Conservation (phyloP, 75 land plant genomes). For the Sequoia sempervirens region DNA sequence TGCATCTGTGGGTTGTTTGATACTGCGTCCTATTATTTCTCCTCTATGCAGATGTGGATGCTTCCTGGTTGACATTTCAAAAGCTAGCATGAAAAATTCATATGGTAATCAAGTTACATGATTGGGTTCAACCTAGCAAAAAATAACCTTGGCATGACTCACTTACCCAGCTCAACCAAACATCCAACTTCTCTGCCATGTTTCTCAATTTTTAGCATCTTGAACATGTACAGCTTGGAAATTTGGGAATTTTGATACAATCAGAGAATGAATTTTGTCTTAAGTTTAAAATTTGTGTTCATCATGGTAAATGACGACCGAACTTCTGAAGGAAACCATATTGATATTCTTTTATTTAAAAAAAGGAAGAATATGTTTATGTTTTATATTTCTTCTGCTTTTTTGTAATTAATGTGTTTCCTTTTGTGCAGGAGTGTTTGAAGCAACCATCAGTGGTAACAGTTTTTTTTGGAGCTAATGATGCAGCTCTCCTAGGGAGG, state of each 20-base stretch:
- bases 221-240: not conserved
- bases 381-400: not conserved
- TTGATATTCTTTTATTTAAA: not conserved
- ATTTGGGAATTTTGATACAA: not conserved
- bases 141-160: not conserved
- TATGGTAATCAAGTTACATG: not conserved
- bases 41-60: not conserved
- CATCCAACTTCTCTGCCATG: not conserved
- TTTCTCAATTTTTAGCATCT: not conserved
- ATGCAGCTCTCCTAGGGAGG: slow-evolving; percentile 68
- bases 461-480: slow-evolving; percentile 89
- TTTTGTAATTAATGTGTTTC: not conserved
- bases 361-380: not conserved
- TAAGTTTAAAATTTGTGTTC: not conserved
- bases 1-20: not conserved
- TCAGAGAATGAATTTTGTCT: not conserved
- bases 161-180: not conserved
- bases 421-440: slow-evolving; percentile 20
- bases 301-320: not conserved
- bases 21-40: not conserved
- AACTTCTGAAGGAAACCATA: not conserved
- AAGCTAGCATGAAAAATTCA: not conserved
- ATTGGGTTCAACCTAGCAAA: not conserved
- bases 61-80: not conserved
- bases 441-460: slow-evolving; percentile 49